Conservation (phyloP, 2,329 filamentous ascomycete species). For the Cladosporium sp. region DNA sequence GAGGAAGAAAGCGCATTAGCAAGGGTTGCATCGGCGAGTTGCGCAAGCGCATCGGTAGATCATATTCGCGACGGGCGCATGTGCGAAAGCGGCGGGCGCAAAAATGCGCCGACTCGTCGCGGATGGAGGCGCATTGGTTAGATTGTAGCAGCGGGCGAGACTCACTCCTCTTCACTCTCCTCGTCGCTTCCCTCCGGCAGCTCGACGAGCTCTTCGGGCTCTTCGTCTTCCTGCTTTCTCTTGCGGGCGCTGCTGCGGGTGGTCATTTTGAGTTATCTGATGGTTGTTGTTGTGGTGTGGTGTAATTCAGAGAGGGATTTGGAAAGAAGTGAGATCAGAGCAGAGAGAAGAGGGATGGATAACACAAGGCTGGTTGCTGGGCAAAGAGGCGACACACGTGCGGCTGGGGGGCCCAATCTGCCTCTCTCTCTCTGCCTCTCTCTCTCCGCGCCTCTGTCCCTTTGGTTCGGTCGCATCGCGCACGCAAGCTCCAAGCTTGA, state of each 20-base stretch:
- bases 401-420: background rate
- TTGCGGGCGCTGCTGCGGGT: slow-evolving; percentile 26
- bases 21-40: background rate
- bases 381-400: background rate
- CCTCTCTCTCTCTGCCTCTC: background rate
- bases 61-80: too few species aligned
- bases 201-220: slow-evolving; percentile 38
- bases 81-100: background rate
- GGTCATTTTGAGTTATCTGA: background rate
- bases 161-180: slow-evolving; percentile 38
- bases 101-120: background rate
- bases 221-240: slow-evolving; percentile 39
- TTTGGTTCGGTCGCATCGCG: background rate
- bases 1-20: background rate
- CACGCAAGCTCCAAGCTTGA: slow-evolving; percentile 8
- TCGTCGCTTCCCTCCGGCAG: slow-evolving; percentile 37
- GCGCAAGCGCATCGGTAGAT: too few species aligned
- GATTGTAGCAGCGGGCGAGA: background rate
- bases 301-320: background rate
- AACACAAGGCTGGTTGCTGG: slow-evolving; percentile 3
- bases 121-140: background rate
- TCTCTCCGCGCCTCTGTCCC: too few species aligned
- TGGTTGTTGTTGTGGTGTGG: background rate
- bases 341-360: background rate
- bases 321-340: background rate